Evolutionary conservation across 2,329 filamentous ascomycete species (phyloP), one percentile per base, ranked within the genome.

Genomic region (Aspergillus sp.): DNA sequence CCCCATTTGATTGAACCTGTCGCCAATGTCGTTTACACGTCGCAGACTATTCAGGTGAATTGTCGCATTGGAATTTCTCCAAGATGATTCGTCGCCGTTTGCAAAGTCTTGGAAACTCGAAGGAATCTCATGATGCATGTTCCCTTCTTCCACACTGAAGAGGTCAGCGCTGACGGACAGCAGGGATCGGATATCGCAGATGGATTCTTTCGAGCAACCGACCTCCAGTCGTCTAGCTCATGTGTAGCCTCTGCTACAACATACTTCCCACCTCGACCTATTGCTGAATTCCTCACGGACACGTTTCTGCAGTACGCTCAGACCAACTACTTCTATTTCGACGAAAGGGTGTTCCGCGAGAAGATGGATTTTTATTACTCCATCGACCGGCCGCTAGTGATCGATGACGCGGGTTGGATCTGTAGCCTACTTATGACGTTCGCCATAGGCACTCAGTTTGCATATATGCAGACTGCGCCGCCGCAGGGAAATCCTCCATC

Each of bases 1-100:
- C 33, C 35, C 22, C 24, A 13, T 16, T 3, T 41, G 4, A n/a
- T 14, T 2, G 33, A n/a, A 19, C 3, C n/a, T 16, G 11, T 13
- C 2, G 13, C 22, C 36, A 32, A 33, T 16, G 16, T 30, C 26
- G 26, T 3, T 11, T 11, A n/a, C 26, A 10, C 26, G 4, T n/a
- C 19, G 7, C 24, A 66, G 66, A 71, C 42, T 72, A 72, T 49
- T 72, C 68, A 4, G 69, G 69, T 7, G 70, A 72, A 49, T 65
- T 70, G 16, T 69, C 65, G 2, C 68, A 72, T 33, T 68, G 68
- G 63, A 71, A 67, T 43, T 72, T 72, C 47, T 70, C 68, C 1
- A 61, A 65, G 56, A 61, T 64, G 44, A 60, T 73, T 5, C 62
- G 62, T 14, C 61, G 61, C 3, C 60, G 68, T 32, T 56, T 71